A percentile compares a stretch with the other conserved stretches of the same genome.
These are phyloP conservation scores for Pyrenochaeta sp. DNA, from an alignment of 2,329 filamentous ascomycete species.

Conservation along the genomic window DNA sequence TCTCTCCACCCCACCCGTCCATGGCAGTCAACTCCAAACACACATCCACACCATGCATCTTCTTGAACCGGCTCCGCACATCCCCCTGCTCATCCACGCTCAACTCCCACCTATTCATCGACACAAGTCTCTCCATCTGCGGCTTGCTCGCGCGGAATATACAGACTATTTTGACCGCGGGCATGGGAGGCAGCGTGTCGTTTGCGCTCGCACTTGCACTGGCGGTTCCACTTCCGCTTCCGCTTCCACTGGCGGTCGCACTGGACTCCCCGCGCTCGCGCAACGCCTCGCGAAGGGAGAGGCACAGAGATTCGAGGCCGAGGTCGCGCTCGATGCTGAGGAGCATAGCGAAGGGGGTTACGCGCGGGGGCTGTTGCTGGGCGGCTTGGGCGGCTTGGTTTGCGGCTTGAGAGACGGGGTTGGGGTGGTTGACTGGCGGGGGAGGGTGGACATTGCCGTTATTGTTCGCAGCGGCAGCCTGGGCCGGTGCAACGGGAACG, in stretches of 20 bases:
- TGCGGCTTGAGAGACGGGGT: background rate
- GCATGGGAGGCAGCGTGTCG: background rate
- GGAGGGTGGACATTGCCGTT: background rate
- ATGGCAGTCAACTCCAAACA: conserved; percentile 44
- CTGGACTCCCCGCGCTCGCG: conserved; percentile 9
- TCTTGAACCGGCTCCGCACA: conserved; percentile 42
- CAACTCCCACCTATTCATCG: conserved; percentile 64
- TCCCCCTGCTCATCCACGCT: conserved; percentile 38
- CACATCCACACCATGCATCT: conserved; percentile 40
- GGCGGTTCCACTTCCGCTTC: background rate
- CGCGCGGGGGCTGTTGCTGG: conserved; percentile 1
- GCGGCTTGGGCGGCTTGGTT: background rate
- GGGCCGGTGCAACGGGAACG: background rate
- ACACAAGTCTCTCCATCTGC: conserved; percentile 58
- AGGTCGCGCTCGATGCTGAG: conserved; percentile 47
- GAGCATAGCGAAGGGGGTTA: conserved; percentile 37
- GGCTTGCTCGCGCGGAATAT: conserved; percentile 41
- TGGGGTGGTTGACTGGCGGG: background rate
- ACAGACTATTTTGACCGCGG: conserved; percentile 43
- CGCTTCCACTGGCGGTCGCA: too few relatives aligned
- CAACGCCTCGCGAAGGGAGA: conserved; percentile 40
- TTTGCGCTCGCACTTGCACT: background rate
- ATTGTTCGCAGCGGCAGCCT: too few relatives aligned
- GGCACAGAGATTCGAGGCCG: conserved; percentile 44
- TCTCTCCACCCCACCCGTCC: too few relatives aligned